Percentiles rank a stretch among this genome's conserved stretches.
Conservation (phyloP, 495 filamentous ascomycete genomes). For the Neurospora africana region DNA sequence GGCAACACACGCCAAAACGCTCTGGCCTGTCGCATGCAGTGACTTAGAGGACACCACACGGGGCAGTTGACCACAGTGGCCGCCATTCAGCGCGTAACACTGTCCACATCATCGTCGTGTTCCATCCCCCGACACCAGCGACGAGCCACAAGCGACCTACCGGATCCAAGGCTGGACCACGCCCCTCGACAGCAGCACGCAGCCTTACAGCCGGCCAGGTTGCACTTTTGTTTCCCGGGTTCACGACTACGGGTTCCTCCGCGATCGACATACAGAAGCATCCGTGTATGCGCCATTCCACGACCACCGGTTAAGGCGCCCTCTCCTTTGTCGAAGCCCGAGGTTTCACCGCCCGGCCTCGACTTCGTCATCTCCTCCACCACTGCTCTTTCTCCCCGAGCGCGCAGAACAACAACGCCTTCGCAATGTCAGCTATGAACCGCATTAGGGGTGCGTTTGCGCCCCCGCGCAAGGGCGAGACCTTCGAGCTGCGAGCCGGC, state of each 20-base stretch:
- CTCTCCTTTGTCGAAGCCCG: slow-evolving; percentile 1
- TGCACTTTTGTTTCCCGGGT: not conserved
- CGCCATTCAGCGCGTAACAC: not conserved
- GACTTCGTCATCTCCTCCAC: slow-evolving; percentile 1
- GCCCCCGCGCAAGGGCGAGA: slow-evolving; percentile 88
- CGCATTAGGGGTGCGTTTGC: slow-evolving; percentile 90
- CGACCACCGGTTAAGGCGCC: not conserved
- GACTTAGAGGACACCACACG: not conserved
- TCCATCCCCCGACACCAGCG: not conserved
- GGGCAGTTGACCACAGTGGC: not conserved
- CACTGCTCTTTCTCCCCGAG: not conserved
- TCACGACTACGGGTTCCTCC: not conserved
- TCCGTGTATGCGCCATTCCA: not conserved
- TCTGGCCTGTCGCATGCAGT: not conserved
- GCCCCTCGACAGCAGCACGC: not conserved
- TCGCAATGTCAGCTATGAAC: slow-evolving; percentile 73
- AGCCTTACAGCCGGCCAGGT: not conserved
- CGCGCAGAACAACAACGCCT: not conserved
- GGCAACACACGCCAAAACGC: not conserved
- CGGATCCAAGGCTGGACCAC: not conserved
- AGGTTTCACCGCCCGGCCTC: slow-evolving; percentile 11
- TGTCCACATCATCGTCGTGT: not conserved
- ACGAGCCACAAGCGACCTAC: not conserved
- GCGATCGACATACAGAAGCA: not conserved
- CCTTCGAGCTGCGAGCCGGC: slow-evolving; percentile 92